Conservation (phyloP, 495 filamentous ascomycete genomes). For the Aspergillus kassunensis region DNA sequence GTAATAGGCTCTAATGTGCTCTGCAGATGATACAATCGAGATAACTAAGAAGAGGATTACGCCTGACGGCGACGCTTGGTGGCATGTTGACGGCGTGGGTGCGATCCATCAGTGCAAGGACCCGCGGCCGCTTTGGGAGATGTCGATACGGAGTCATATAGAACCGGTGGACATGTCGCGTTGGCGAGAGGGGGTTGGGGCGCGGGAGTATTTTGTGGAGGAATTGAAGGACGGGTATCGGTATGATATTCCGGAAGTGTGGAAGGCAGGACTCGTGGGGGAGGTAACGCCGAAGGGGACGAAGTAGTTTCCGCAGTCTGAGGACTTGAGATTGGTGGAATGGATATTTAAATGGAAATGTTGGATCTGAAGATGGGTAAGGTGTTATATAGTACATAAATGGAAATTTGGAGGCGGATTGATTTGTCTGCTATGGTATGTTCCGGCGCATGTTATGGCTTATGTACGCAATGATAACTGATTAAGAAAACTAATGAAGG, state of each 20-base stretch:
- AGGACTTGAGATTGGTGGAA: too few relatives aligned
- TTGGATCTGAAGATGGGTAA: neutral
- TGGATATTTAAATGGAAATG: too few relatives aligned
- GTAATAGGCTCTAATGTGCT: slow-evolving; percentile 16
- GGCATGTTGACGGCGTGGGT: slow-evolving; percentile 15
- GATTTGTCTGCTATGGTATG: neutral
- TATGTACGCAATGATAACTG: too few relatives aligned
- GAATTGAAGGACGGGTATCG: slow-evolving; percentile 1
- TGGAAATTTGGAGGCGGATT: neutral
- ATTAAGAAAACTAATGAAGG: slow-evolving; percentile 17
- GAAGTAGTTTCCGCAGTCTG: too few relatives aligned
- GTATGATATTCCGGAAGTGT: slow-evolving; percentile 2
- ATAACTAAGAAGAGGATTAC: slow-evolving; percentile 22
- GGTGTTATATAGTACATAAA: neutral
- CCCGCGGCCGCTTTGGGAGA: slow-evolving; percentile 14
- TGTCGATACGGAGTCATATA: neutral
- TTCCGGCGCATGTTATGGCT: neutral
- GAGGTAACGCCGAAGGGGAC: too few relatives aligned
- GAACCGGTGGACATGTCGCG: slow-evolving; percentile 5
- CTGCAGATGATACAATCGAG: slow-evolving; percentile 26
- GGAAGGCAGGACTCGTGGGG: neutral
- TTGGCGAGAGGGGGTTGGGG: slow-evolving; percentile 12
- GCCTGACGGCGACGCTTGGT: neutral
- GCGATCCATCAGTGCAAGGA: slow-evolving; percentile 19
- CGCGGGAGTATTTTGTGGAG: slow-evolving; percentile 10